Evolutionary conservation across 2,329 filamentous ascomycete species (phyloP).

Genomic region (Fusarium penzigii): DNA sequence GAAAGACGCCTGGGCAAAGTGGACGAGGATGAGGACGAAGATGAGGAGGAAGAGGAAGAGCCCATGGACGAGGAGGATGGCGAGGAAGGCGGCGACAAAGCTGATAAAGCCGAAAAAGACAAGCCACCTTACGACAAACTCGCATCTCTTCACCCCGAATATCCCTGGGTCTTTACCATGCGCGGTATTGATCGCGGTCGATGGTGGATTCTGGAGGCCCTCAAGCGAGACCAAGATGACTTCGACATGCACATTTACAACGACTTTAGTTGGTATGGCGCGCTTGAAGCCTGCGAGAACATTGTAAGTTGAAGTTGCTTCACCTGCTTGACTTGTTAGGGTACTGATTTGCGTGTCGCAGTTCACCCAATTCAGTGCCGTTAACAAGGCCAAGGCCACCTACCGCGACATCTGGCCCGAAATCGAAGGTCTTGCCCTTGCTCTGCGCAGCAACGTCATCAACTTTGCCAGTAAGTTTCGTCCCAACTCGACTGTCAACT

Average conservation of each 20-base stretch:
- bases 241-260: slow-evolving; percentile 47
- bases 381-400: slow-evolving; percentile 8
- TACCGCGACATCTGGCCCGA: slow-evolving; percentile 26
- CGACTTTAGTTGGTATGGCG: slow-evolving; percentile 41
- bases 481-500: rapidly evolving
- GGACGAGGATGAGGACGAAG: background rate
- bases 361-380: slow-evolving; percentile 37
- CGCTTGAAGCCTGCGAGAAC: slow-evolving; percentile 46
- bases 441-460: slow-evolving; percentile 2
- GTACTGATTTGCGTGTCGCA: background rate
- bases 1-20: background rate
- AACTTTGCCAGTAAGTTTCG: slow-evolving; percentile 10
- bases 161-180: slow-evolving; percentile 19
- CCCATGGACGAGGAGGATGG: slow-evolving; percentile 1
- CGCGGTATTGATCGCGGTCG: slow-evolving; percentile 8
- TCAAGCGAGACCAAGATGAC: slow-evolving; percentile 35
- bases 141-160: slow-evolving; percentile 20
- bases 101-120: background rate
- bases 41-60: background rate
- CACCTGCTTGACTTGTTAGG: rapidly evolving
- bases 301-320: slow-evolving; percentile 16
- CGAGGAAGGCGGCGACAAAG: background rate
- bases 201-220: slow-evolving; percentile 23
- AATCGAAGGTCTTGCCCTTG: slow-evolving; percentile 22
- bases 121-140: slow-evolving; percentile 7